These are phyloP conservation scores for Coemansia sp. DNA, from an alignment of 192 early-diverging fungal species.

Conservation along the genomic window DNA sequence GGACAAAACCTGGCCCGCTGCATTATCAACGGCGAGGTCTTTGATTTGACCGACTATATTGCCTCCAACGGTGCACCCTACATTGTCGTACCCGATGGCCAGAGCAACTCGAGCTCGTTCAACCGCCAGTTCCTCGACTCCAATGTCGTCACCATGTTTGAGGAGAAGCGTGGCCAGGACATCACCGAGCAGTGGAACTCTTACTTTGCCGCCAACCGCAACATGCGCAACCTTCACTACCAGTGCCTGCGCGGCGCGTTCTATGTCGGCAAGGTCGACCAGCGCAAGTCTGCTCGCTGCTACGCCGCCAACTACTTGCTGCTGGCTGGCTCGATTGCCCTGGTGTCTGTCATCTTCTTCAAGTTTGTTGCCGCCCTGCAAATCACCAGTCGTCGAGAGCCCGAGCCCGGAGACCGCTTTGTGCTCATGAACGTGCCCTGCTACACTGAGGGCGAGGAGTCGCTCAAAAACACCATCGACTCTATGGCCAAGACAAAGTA, in stretches of 20 bases:
- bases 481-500: conserved; percentile 87
- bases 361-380: conserved; percentile 95
- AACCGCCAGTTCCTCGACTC: conserved; percentile 60
- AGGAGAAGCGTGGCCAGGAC: conserved; percentile 61
- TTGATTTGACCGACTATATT: conserved; percentile 70
- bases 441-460: conserved; percentile 97
- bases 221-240: conserved; percentile 50
- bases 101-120: conserved; percentile 33
- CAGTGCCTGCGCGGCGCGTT: conserved; percentile 83
- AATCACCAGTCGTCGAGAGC: conserved; percentile 67
- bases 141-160: conserved; percentile 62
- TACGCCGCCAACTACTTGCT: conserved; percentile 83
- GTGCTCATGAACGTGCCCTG: conserved; percentile 93
- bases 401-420: conserved; percentile 85
- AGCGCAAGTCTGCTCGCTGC: conserved; percentile 73
- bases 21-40: conserved; percentile 68
- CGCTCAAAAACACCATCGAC: conserved; percentile 87
- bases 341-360: conserved; percentile 85
- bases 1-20: conserved; percentile 54
- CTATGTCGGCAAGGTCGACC: conserved; percentile 83
- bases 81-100: conserved; percentile 38
- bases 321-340: conserved; percentile 74
- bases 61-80: conserved; percentile 43
- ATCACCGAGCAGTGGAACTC: conserved; percentile 59
- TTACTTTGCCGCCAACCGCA: conserved; percentile 48